Conservation (phyloP, 345 rosid species). For the Erucastrum elatum region DNA sequence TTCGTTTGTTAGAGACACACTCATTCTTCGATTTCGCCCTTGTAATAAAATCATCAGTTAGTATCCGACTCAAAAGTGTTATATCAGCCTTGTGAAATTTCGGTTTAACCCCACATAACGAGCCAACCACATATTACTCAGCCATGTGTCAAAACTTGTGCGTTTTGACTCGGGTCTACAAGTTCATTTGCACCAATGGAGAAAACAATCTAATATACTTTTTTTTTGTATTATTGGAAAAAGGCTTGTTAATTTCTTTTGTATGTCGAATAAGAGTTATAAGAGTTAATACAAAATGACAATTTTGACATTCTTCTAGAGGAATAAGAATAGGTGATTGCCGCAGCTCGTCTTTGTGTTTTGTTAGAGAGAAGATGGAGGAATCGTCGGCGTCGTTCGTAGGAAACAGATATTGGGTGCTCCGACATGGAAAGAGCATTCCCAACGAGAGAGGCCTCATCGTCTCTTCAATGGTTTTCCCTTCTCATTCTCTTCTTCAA, state of each 20-base stretch:
- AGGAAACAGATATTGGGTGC: conserved; percentile 70
- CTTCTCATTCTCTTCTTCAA: neutral
- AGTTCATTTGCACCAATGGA: neutral
- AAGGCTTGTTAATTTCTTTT: neutral
- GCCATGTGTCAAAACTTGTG: neutral
- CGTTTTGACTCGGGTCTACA: neutral
- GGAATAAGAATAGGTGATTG: neutral
- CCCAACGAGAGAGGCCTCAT: conserved; percentile 86
- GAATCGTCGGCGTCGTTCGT: conserved; percentile 39
- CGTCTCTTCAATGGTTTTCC: conserved; percentile 69
- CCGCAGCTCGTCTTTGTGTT: neutral
- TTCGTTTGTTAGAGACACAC: neutral
- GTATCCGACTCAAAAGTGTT: neutral
- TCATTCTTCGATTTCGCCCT: neutral
- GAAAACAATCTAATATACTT: neutral
- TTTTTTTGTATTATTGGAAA: neutral
- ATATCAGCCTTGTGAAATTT: neutral
- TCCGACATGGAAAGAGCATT: conserved; percentile 85
- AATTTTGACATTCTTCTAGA: neutral
- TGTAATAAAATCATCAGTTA: neutral
- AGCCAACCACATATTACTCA: neutral
- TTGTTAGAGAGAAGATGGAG: conserved; percentile 37
- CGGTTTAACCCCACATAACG: neutral
- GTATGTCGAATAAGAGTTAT: neutral
- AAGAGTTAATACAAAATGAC: neutral